Base-by-base conservation (phyloP, 805 yeast genomes). In the Ogataea populi-albae region DNA sequence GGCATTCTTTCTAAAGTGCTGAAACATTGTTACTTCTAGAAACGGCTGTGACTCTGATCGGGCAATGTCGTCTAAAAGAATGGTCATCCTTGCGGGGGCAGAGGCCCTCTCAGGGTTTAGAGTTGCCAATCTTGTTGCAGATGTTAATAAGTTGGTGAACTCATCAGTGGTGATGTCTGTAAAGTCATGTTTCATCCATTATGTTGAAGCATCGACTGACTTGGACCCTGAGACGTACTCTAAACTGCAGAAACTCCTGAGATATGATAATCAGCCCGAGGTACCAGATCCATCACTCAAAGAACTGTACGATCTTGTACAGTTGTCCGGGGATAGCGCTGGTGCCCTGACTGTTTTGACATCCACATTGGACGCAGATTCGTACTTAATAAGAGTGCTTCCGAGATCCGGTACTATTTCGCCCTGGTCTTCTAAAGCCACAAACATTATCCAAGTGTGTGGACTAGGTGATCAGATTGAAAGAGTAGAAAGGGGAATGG, bases 401-500 rank as follows among this genome's bases (percentile, higher is more conserved):
- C 98, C 99, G 28, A 78, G 98, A 61, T 69, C 88, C 6, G 98
- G 98, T 43, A 93, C 98, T 9, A 91, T 93, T 47, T 89, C 98
- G 17, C 98, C 98, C 22, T 93, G 99, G 99, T 86, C 96, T 7
- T 89, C 98, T 10, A 93, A 93, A 66, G 99, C 99, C 18, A 89
- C 98, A 26, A 91, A 93, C 64, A 93, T 93, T 49, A 75, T 89
- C 34, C 77, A 80, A 38, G 95, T 86, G 38, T 86, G 96, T 65
- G 96, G 96, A 7, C 71, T 93, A 42, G 74, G 69, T 24, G 69
- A 71, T 14, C 74, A 71, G 42, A 70, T 93, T 32, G 86, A 78
- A 54, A 76, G 98, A 52, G 80, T 93, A 38, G 99, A 93, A 68
- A 79, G 98, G 56, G 99, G 98, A 40, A 50, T 81, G 45, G 80